These are phyloP conservation scores for Barbarea vulgaris DNA, from an alignment of 345 rosid genomes.

Conservation along the genomic window DNA sequence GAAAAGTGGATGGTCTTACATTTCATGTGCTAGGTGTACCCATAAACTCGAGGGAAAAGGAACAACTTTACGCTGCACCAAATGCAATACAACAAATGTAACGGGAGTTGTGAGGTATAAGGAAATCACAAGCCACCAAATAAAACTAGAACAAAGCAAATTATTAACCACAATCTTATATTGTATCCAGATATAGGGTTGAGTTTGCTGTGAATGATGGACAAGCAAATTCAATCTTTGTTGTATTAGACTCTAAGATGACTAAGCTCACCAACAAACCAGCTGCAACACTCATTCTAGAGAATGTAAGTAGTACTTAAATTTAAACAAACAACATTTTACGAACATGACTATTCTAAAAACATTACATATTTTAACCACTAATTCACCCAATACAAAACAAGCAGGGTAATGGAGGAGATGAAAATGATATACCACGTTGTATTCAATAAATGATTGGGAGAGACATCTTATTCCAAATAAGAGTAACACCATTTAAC, in stretches of 20 bases:
- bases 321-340: neutral
- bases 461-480: neutral
- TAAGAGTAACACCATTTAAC: neutral
- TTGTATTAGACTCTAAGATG: neutral
- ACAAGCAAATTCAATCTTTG: neutral
- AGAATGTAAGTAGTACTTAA: neutral
- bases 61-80: too few species aligned
- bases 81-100: too few species aligned
- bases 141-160: too few species aligned
- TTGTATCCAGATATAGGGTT: neutral
- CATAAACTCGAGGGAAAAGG: too few species aligned
- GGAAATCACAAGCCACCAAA: too few species aligned
- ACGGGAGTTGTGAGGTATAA: too few species aligned
- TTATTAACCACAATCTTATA: too few species aligned
- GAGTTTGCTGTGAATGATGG: neutral
- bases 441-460: too few species aligned
- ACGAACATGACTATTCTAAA: too few species aligned
- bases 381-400: neutral
- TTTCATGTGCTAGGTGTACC: too few species aligned
- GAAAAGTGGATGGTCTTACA: too few species aligned
- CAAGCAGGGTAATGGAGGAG: neutral
- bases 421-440: neutral
- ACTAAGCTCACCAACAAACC: neutral
- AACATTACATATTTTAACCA: neutral
- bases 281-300: neutral